A percentile compares a stretch with the other conserved stretches of the same genome.
phyloP scores from a whole-genome alignment of 805 yeast species.

The Teunomyces cretensis region DNA sequence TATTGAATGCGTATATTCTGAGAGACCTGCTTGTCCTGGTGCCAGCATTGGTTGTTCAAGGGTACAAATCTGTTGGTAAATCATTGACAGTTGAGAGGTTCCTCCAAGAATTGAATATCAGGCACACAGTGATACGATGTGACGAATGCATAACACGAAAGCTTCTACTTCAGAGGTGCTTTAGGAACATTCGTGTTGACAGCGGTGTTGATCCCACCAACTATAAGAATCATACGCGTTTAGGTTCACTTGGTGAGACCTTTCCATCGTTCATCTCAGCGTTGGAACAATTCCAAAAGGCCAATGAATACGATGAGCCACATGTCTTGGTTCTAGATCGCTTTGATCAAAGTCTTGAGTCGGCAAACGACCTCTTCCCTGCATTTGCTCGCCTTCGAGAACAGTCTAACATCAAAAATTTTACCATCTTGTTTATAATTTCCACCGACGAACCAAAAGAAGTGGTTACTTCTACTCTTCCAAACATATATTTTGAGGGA shows the following conservation, averaged over 20 bases:
- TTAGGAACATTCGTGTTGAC: slow-evolving; percentile 36
- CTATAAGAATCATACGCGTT: slow-evolving; percentile 16
- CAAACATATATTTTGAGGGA: slow-evolving; percentile 38
- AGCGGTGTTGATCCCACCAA: slow-evolving; percentile 27
- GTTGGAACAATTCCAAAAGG: slow-evolving; percentile 37
- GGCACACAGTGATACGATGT: slow-evolving; percentile 37
- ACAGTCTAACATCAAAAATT: slow-evolving; percentile 28
- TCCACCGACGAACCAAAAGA: slow-evolving; percentile 39
- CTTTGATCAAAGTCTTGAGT: slow-evolving; percentile 47
- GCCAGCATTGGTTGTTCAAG: slow-evolving; percentile 45
- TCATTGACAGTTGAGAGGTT: slow-evolving; percentile 35
- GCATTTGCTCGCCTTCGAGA: slow-evolving; percentile 47
- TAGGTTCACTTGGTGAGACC: slow-evolving; percentile 37
- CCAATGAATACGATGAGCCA: slow-evolving; percentile 28
- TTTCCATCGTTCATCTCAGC: slow-evolving; percentile 40
- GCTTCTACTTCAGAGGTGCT: slow-evolving; percentile 41
- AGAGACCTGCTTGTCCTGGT: slow-evolving; percentile 25
- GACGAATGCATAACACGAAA: slow-evolving; percentile 45
- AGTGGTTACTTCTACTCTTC: slow-evolving; percentile 38
- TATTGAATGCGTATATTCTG: slow-evolving; percentile 35
- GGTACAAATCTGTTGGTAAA: slow-evolving; percentile 51
- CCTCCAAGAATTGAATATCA: slow-evolving; percentile 25
- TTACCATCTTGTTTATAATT: slow-evolving; percentile 41
- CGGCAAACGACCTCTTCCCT: slow-evolving; percentile 37
- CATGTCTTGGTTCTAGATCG: slow-evolving; percentile 49